phyloP scores from a whole-genome alignment of 2,329 filamentous ascomycete genomes.

The Cadophora malorum region DNA sequence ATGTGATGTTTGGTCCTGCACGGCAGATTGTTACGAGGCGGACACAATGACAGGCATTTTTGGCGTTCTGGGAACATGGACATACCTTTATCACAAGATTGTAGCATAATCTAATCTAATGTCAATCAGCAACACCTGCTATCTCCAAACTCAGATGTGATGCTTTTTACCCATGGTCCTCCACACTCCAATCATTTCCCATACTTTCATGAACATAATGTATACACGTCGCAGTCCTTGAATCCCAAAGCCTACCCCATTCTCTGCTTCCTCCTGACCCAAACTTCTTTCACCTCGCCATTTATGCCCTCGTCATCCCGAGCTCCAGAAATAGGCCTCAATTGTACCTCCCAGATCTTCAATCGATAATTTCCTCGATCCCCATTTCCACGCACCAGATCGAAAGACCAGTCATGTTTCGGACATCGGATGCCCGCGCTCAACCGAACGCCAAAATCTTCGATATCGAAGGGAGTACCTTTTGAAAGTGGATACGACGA shows the following conservation, averaged over 20 bases:
- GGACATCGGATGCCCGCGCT: slow-evolving; percentile 70
- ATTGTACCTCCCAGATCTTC: slow-evolving; percentile 67
- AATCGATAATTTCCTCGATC: slow-evolving; percentile 69
- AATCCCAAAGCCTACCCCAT: slow-evolving; percentile 29
- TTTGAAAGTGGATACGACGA: slow-evolving; percentile 69
- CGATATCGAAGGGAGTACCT: slow-evolving; percentile 71
- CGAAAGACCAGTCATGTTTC: slow-evolving; percentile 76
- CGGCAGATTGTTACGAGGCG: background rate
- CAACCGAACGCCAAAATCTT: slow-evolving; percentile 71
- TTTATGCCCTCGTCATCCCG: background rate
- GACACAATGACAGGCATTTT: background rate
- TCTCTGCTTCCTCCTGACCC: slow-evolving; percentile 36
- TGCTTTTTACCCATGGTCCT: background rate
- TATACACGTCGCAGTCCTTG: background rate
- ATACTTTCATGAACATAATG: background rate
- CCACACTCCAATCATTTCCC: background rate
- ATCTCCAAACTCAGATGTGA: background rate
- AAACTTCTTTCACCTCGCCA: slow-evolving; percentile 28
- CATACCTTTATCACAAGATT: background rate
- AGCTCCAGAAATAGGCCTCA: slow-evolving; percentile 46
- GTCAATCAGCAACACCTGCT: background rate
- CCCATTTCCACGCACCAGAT: slow-evolving; percentile 65
- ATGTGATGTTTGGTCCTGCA: background rate
- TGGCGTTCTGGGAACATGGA: slow-evolving; percentile 4
- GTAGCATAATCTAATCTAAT: slow-evolving; percentile 13